Base-by-base conservation (phyloP, 2,329 filamentous ascomycete species). In the Fusarium sp. region DNA sequence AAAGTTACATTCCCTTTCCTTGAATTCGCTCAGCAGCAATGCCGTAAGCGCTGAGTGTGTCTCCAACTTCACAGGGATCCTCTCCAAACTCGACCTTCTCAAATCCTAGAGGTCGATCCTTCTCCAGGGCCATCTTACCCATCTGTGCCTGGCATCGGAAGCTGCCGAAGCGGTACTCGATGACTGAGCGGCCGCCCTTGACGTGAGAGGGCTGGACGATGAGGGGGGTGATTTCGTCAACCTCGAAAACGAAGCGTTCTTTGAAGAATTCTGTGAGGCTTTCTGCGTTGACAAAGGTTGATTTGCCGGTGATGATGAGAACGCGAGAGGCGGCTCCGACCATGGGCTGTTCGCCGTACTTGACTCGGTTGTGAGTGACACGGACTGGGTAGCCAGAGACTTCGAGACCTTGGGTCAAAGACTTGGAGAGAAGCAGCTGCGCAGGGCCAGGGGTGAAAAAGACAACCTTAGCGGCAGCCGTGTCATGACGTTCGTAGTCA, bases 81-180 rank as follows among this genome's bases (percentile, higher is more conserved):
- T 75, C 70, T 0, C 78, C 79, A 70, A 78, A 81, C 68, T 81
- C 79, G 3, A 79, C 80, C 73, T 76, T 79, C 53, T 80, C 77
- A 7, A 81, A 73, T 1, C 79, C 78, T 3, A 34, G 49, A 1
- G 79, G 80, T 2, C 70, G 61, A 13, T 81, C 77, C 64, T 77
- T 78, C 52, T 81, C 77, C 26, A 82, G 70, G 0, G 80, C 74
- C 74, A 80, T 80, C 73, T 81, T 80, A 2, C 82, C 85, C 53
- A 83, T 81, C 76, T 86, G 82, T 0, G 85, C 80, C 79, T 89
- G 86, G 75, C 84, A 86, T 1, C 85, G 82, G 61, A 82, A 88
- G 58, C 85, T 87, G 1, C 84, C 85, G 67, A 89, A 89, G 13
- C 82, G 80, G 68, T 83, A 86, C 78, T 88, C 85, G 16, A 85